phyloP scores from a whole-genome alignment of 1,284 basidiomycete species.

The Puccinia horiana region DNA sequence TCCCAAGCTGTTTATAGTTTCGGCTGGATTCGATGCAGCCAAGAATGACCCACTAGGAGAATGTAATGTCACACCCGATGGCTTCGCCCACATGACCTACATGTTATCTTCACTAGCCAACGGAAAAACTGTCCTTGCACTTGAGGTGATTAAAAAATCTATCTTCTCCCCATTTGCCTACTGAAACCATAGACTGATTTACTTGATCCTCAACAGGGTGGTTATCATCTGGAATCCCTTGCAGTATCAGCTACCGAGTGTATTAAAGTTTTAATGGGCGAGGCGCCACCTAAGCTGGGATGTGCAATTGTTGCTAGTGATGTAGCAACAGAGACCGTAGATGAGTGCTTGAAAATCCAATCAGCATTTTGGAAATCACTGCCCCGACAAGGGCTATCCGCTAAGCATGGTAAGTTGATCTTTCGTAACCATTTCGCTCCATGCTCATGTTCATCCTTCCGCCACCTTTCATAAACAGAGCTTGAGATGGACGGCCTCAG shows the following conservation, averaged over 20 bases:
- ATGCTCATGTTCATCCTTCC: background rate
- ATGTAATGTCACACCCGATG: slow-evolving; percentile 86
- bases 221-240: slow-evolving; percentile 89
- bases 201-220: slow-evolving; percentile 67
- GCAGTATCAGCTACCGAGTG: slow-evolving; percentile 84
- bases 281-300: slow-evolving; percentile 72
- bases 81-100: slow-evolving; percentile 98
- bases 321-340: slow-evolving; percentile 79
- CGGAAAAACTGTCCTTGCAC: slow-evolving; percentile 84
- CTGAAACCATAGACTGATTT: background rate
- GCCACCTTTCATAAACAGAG: slow-evolving; percentile 48
- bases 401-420: slow-evolving; percentile 47
- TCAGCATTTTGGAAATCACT: slow-evolving; percentile 87
- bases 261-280: slow-evolving; percentile 78
- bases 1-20: slow-evolving; percentile 66
- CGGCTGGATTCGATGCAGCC: slow-evolving; percentile 96
- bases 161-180: background rate
- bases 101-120: slow-evolving; percentile 87
- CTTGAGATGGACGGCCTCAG: slow-evolving; percentile 52
- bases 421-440: slow-evolving; percentile 45
- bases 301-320: slow-evolving; percentile 69
- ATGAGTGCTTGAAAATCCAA: slow-evolving; percentile 80
- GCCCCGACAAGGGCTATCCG: slow-evolving; percentile 63
- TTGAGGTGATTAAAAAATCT: slow-evolving; percentile 69
- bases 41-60: slow-evolving; percentile 86